Conservation (phyloP, 2,329 filamentous ascomycete genomes). For the Xylaria sp. region DNA sequence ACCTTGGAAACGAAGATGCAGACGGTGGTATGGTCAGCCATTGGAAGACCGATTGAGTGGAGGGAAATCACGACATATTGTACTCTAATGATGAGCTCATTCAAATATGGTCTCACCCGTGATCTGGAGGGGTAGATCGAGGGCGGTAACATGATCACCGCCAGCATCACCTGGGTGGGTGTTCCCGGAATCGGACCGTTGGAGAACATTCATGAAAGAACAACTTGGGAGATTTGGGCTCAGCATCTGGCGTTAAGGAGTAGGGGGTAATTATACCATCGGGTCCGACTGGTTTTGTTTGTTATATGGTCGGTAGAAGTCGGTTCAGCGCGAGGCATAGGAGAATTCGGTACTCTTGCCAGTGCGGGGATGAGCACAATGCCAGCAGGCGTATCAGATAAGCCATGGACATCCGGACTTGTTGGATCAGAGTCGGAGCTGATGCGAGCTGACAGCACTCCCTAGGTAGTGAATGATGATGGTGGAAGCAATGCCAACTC, state of each 20-base stretch:
- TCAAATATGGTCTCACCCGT: constrained; percentile 8
- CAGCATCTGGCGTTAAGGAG: constrained; percentile 43
- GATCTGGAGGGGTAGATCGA: neutral
- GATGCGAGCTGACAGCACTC: constrained; percentile 12
- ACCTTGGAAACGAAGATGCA: constrained; percentile 81
- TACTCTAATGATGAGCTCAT: constrained; percentile 14
- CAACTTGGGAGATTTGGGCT: constrained; percentile 37
- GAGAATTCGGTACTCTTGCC: neutral
- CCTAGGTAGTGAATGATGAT: constrained; percentile 17
- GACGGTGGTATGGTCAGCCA: constrained; percentile 76
- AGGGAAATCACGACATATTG: neutral
- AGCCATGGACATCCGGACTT: constrained; percentile 1
- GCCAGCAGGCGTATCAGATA: constrained; percentile 16
- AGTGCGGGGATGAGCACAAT: neutral
- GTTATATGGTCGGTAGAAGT: constrained; percentile 24
- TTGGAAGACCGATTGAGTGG: constrained; percentile 83
- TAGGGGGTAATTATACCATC: constrained; percentile 43
- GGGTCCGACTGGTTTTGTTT: constrained; percentile 39
- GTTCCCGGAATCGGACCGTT: constrained; percentile 12
- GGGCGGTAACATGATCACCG: neutral
- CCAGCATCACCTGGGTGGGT: constrained; percentile 9
- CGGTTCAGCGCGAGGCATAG: constrained; percentile 13
- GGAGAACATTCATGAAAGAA: constrained; percentile 28
- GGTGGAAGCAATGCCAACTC: constrained; percentile 14
- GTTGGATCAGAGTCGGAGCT: constrained; percentile 20